These are phyloP conservation scores for Chaetomium globosum DNA, from an alignment of 2,329 filamentous ascomycete species.

Conservation along the genomic window DNA sequence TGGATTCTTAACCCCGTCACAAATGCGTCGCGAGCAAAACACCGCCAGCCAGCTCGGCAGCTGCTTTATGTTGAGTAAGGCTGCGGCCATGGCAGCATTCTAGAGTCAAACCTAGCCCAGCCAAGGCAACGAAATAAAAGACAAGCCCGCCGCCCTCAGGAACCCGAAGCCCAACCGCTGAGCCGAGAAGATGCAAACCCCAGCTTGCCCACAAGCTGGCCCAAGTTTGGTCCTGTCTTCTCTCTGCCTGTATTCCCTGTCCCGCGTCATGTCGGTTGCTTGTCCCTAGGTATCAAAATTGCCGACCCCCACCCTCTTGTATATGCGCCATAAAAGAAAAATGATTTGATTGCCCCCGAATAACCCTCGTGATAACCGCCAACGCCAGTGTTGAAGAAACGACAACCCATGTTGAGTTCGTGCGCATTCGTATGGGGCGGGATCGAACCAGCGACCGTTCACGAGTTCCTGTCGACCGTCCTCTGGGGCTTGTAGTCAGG, in stretches of 20 bases:
- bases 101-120: neutral
- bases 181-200: slow-evolving; percentile 9
- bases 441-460: slow-evolving; percentile 21
- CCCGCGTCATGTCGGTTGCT: neutral
- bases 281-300: slow-evolving; percentile 20
- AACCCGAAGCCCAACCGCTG: neutral
- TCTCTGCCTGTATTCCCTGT: neutral
- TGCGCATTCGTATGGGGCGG: slow-evolving; percentile 12
- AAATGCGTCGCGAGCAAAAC: neutral
- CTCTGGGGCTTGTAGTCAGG: slow-evolving; percentile 78
- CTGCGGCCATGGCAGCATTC: neutral
- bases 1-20: slow-evolving; percentile 3
- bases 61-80: neutral
- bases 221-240: slow-evolving; percentile 1
- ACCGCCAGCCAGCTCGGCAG: neutral
- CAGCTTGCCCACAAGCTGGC: neutral
- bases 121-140: neutral
- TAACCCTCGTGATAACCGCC: neutral
- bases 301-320: slow-evolving; percentile 3
- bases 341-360: neutral
- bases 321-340: slow-evolving; percentile 16
- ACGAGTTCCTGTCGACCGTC: slow-evolving; percentile 49
- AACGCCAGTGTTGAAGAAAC: neutral
- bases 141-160: neutral
- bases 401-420: neutral